These are phyloP conservation scores for Neopestalotiopsis clavispora DNA, from an alignment of 2,329 filamentous ascomycete species.

Conservation along the genomic window DNA sequence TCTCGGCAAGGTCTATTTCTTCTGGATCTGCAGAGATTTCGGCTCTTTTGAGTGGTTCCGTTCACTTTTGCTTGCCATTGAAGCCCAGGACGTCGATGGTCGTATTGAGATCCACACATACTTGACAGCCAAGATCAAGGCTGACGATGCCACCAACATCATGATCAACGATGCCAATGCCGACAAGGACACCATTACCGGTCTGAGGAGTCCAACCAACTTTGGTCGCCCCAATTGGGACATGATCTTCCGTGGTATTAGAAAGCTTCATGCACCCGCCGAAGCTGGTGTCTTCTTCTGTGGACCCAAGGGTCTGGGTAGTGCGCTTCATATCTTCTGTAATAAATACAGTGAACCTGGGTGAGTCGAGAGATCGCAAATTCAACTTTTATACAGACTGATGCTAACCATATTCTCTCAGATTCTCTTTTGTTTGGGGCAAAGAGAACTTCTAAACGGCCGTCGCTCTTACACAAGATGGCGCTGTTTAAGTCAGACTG, in stretches of 20 bases:
- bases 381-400: not conserved
- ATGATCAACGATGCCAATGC: constrained; percentile 91
- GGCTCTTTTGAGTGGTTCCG: constrained; percentile 91
- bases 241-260: constrained; percentile 83
- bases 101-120: constrained; percentile 91
- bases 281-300: constrained; percentile 86
- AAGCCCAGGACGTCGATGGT: constrained; percentile 82
- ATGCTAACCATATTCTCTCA: constrained; percentile 27
- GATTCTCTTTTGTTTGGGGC: constrained; percentile 71
- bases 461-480: not conserved
- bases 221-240: constrained; percentile 90
- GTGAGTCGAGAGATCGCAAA: constrained; percentile 47
- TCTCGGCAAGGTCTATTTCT: constrained; percentile 87
- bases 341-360: constrained; percentile 87
- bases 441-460: constrained; percentile 68
- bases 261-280: constrained; percentile 75
- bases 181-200: constrained; percentile 84
- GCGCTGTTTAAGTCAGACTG: not conserved
- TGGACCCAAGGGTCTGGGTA: constrained; percentile 80
- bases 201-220: constrained; percentile 80
- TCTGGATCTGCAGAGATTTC: constrained; percentile 90
- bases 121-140: constrained; percentile 84
- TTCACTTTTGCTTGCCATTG: constrained; percentile 81
- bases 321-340: constrained; percentile 79
- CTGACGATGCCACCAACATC: constrained; percentile 86